Evolutionary conservation across 768 basidiomycete genomes (phyloP), one percentile per base, ranked within the genome.

Genomic region (Cystobasidium onofrii): DNA sequence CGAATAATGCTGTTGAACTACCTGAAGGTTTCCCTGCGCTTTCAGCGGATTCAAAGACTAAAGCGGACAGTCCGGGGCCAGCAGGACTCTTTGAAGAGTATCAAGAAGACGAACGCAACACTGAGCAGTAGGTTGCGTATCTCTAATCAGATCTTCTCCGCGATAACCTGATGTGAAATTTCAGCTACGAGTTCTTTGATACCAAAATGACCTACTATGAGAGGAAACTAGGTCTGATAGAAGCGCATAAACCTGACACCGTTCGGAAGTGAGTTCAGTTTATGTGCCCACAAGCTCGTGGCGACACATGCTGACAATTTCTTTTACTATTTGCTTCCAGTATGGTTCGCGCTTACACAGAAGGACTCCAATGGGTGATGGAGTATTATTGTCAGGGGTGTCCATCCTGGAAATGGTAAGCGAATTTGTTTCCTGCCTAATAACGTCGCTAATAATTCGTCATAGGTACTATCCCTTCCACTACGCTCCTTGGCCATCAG

Each of bases 281-380:
- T 44, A 9, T 27, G 9, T 12, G 7, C 33, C 9, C 17, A 10
- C 39, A 15, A 12, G 4, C n/a, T 27, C 15, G 15, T 66, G n/a
- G 41, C 4, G 9, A 17, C 36, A 44, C 15, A 34, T 65, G 29
- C 15, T 65, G n/a, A 65, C 52, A n/a, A n/a, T n/a, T n/a, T n/a
- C n/a, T 13, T 34, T 4, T 27, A 34, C 33, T 17, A 18, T 15
- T 23, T 43, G 18, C 17, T 12, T 13, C 41, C 15, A 84, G 87
- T 57, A 83, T 99, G 65, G 84, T 86, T 13, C 92, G 85, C 78
- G 86, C 87, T 71, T 99, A 96, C 80, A 86, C 90, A 20, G 91
- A 98, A 80, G 95, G 96, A 0, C 82, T 99, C 75, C 94, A 97
- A 79, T 98, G 95, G 96, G 92, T 98, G 33, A 90, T 99, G 89